These are phyloP conservation scores for Grosmannia serpens DNA, from an alignment of 2,329 filamentous ascomycete genomes.

Conservation along the genomic window DNA sequence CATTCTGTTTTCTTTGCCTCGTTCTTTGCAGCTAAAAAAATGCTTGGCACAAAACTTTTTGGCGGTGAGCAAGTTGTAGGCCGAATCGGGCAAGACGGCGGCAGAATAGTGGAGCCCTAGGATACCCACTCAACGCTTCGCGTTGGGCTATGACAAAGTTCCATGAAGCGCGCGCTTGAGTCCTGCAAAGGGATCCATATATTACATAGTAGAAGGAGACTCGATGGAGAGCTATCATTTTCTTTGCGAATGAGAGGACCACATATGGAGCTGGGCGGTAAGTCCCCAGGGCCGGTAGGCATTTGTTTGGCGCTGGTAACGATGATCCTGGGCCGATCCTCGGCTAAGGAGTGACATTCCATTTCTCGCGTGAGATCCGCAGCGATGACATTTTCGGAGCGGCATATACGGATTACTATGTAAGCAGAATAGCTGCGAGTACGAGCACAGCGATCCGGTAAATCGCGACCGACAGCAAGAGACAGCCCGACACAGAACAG, in stretches of 20 bases:
- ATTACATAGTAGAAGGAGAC: neutral
- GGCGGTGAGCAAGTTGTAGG: neutral
- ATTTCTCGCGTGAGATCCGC: no score
- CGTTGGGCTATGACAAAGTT: neutral
- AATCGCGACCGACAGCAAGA: neutral
- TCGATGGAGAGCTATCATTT: neutral
- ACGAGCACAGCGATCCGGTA: no score
- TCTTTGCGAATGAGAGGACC: neutral
- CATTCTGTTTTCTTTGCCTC: neutral
- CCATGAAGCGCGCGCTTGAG: conserved; percentile 1
- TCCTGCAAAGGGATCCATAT: neutral
- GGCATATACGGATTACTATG: no score
- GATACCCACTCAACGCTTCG: neutral
- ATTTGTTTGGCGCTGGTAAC: no score
- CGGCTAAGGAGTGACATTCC: no score
- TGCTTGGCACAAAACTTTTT: neutral
- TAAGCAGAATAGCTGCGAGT: no score
- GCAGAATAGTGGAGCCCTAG: neutral
- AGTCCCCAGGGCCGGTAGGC: neutral
- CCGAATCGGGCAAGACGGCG: neutral
- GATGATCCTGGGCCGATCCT: no score
- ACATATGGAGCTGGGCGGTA: neutral
- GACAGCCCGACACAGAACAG: neutral
- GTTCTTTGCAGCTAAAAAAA: neutral
- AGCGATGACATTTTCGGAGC: no score